Percentiles rank a stretch among this genome's conserved stretches.
These are phyloP conservation scores for Apiotrichum montevideense DNA, from an alignment of 1,284 basidiomycete genomes.

Conservation along the genomic window DNA sequence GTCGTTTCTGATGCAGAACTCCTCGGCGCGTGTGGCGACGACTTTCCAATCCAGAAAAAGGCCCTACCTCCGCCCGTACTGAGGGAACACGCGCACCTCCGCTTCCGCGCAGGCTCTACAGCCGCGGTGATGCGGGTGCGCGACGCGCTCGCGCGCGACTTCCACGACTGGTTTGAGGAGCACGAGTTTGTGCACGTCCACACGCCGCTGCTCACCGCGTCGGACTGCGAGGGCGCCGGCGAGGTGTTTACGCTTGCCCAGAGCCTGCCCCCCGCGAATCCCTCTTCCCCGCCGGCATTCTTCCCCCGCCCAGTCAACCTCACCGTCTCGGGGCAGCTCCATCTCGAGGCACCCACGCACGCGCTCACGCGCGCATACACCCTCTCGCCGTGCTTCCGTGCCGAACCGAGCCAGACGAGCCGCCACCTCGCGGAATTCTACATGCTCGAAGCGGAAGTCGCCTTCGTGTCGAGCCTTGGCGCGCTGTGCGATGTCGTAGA, in stretches of 20 bases:
- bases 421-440: conserved; percentile 97
- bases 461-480: conserved; percentile 52
- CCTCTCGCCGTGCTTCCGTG: conserved; percentile 84
- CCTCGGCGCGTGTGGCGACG: conserved; percentile 69
- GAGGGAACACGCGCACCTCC: conserved; percentile 73
- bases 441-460: conserved; percentile 95
- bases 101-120: conserved; percentile 65
- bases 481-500: conserved; percentile 70
- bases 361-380: conserved; percentile 81
- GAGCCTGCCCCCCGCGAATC: conserved; percentile 2
- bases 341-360: conserved; percentile 80
- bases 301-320: conserved; percentile 62
- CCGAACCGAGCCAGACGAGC: conserved; percentile 78
- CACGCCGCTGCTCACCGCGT: conserved; percentile 81
- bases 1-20: conserved; percentile 60
- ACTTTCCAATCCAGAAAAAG: conserved; percentile 87
- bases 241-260: conserved; percentile 70
- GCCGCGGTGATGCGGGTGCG: conserved; percentile 70
- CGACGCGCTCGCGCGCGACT: conserved; percentile 54
- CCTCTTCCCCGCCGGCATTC: conserved; percentile 24
- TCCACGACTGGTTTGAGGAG: conserved; percentile 60
- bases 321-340: conserved; percentile 90
- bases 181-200: conserved; percentile 74
- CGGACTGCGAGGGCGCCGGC: conserved; percentile 96
- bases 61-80: conserved; percentile 65